Base-by-base conservation (phyloP, 495 filamentous ascomycete genomes). In the Friedmanniomyces endolithicus region DNA sequence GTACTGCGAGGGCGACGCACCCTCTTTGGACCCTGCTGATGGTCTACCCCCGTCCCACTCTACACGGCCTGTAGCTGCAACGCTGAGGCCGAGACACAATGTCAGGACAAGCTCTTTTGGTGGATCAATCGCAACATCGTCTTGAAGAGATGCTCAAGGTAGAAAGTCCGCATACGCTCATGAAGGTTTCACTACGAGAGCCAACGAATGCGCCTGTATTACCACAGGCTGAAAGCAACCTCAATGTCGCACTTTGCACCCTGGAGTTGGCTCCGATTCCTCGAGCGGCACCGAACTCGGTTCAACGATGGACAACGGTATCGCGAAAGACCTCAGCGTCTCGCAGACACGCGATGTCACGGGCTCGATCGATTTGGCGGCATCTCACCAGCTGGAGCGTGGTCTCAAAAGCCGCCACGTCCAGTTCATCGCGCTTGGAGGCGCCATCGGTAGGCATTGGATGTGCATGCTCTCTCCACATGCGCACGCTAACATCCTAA, bases 381-480 rank as follows among this genome's bases (percentile, higher is more conserved):
- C 17, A 17, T 23, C 34, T 24, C 24, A 58, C 34, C 55, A 57
- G 44, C 55, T 60, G 14, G 48, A 60, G n/a, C 58, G 65, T 43
- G 65, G 65, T 8, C 49, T 68, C 44, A 68, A 68, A 55, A 54
- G 49, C 31, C 60, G 66, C 49, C 66, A 68, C 48, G 64, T 68
- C 37, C 66, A 68, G 41, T 68, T 68, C 57, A 44, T 68, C n/a
- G 66, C 66, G 24, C 63, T 68, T 14, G 66, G 66, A 33, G 66
- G 66, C 12, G 63, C 64, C 19, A 66, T 64, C 35, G 63, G 62
- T 17, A 63, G 61, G 12, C 54, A 23, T 43, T 61, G 9, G 58
- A 58, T 48, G 51, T 63, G 48, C 37, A 60, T 23, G 57, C 54
- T 37, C 62, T 66, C 29, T 31, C 14, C 6, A n/a, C 16, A 41